Evolutionary conservation across 352 stramenopile species (phyloP).

Genomic region (Phytophthora vignae): DNA sequence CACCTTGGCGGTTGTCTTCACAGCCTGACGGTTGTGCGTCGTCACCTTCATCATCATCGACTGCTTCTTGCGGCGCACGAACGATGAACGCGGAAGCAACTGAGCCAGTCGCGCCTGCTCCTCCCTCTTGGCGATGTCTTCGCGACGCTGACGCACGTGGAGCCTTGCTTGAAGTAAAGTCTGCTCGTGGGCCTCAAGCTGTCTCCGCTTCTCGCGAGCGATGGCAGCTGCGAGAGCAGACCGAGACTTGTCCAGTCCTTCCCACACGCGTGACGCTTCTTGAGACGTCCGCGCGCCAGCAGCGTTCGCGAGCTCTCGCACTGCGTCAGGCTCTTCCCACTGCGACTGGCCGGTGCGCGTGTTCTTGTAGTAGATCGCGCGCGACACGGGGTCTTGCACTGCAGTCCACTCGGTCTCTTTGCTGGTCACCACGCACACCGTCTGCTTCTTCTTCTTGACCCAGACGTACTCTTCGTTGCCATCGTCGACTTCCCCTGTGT

Average conservation of each 20-base stretch:
- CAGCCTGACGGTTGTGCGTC: constrained; percentile 35
- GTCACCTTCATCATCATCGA: constrained; percentile 71
- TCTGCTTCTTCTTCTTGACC: constrained; percentile 82
- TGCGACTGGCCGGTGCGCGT: constrained; percentile 69
- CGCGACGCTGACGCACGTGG: constrained; percentile 53
- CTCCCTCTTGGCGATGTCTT: constrained; percentile 66
- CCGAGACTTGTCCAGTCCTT: constrained; percentile 58
- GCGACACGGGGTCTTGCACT: constrained; percentile 62
- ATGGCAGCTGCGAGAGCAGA: constrained; percentile 50
- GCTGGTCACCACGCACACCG: constrained; percentile 68
- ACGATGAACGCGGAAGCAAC: constrained; percentile 68
- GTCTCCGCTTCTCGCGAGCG: constrained; percentile 52
- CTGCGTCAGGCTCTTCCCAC: constrained; percentile 72
- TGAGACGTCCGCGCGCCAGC: constrained; percentile 59
- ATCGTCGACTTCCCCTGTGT: constrained; percentile 17
- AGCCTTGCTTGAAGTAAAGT: constrained; percentile 46
- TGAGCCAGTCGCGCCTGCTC: constrained; percentile 66
- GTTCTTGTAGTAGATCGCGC: constrained; percentile 82
- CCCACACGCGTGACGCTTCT: constrained; percentile 63
- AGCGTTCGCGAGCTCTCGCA: constrained; percentile 61
- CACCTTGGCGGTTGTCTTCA: constrained; percentile 13
- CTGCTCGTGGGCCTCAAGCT: constrained; percentile 42
- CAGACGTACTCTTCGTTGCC: constrained; percentile 68
- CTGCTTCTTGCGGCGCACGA: constrained; percentile 73
- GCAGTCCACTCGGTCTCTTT: constrained; percentile 68